Conservation (phyloP, 768 basidiomycete species). For the Tricholoma sp. region DNA sequence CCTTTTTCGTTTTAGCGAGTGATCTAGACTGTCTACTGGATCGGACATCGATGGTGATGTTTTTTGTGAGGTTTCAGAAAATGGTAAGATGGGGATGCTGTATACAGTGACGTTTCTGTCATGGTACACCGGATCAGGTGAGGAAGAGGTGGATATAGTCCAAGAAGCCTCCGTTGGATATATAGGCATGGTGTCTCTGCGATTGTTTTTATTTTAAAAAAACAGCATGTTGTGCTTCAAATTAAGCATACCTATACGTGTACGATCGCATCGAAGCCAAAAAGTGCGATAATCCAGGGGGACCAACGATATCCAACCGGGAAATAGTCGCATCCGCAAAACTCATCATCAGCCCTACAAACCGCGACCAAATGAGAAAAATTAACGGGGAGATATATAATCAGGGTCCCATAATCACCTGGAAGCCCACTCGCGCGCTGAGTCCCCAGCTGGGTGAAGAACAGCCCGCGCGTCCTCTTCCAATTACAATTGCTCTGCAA, state of each 20-base stretch:
- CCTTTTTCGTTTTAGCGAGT: slow-evolving; percentile 40
- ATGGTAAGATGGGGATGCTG: slow-evolving; percentile 42
- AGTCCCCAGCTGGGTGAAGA: slow-evolving; percentile 62
- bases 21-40: slow-evolving; percentile 7
- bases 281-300: slow-evolving; percentile 64
- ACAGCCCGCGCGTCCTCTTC: slow-evolving; percentile 64
- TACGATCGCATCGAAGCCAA: slow-evolving; percentile 69
- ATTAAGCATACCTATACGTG: slow-evolving; percentile 52
- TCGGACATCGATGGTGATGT: background rate
- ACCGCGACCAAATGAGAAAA: no score
- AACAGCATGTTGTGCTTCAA: background rate
- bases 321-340: slow-evolving; percentile 66
- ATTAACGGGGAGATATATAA: no score
- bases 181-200: slow-evolving; percentile 49
- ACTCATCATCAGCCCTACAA: slow-evolving; percentile 80
- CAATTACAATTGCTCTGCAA: slow-evolving; percentile 62
- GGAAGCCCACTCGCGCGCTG: slow-evolving; percentile 68
- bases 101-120: slow-evolving; percentile 67
- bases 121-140: slow-evolving; percentile 43
- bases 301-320: slow-evolving; percentile 62
- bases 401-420: no score
- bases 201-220: background rate
- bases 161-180: slow-evolving; percentile 39
- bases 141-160: slow-evolving; percentile 13
- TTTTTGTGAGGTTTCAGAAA: background rate